Percentiles rank a stretch among this genome's conserved stretches.
These are phyloP conservation scores for Hypomyces perniciosus DNA, from an alignment of 2,329 filamentous ascomycete genomes.

Conservation along the genomic window DNA sequence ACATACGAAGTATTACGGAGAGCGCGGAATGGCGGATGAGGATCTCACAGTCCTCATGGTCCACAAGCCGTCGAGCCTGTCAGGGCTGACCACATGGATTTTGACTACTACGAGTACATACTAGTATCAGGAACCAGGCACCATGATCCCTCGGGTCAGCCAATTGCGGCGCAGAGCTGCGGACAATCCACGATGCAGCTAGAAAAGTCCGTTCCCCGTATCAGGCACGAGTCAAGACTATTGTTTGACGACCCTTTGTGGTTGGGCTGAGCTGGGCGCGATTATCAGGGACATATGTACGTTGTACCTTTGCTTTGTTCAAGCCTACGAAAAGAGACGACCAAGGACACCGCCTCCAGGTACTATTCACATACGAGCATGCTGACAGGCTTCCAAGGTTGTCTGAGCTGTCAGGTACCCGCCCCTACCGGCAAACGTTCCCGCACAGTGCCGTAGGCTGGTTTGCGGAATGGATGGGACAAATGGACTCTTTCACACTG, in stretches of 20 bases:
- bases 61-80: slow-evolving; percentile 23
- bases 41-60: slow-evolving; percentile 1
- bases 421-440: neutral
- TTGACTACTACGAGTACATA: slow-evolving; percentile 14
- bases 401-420: slow-evolving; percentile 4
- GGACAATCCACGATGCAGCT: slow-evolving; percentile 19
- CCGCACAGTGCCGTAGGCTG: slow-evolving; percentile 4
- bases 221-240: neutral
- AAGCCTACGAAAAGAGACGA: neutral
- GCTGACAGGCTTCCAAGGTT: neutral
- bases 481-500: neutral
- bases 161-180: slow-evolving; percentile 23
- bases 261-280: neutral
- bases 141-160: slow-evolving; percentile 20
- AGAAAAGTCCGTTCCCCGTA: slow-evolving; percentile 13
- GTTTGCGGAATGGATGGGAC: neutral
- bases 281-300: neutral
- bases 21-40: neutral
- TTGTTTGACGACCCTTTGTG: neutral
- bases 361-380: neutral
- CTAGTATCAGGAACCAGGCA: slow-evolving; percentile 35
- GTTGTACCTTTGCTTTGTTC: neutral
- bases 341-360: neutral
- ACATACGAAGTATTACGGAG: neutral
- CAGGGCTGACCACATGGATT: slow-evolving; percentile 34